Base-by-base conservation (phyloP, 768 basidiomycete genomes). In the Baorangia bicolor region DNA sequence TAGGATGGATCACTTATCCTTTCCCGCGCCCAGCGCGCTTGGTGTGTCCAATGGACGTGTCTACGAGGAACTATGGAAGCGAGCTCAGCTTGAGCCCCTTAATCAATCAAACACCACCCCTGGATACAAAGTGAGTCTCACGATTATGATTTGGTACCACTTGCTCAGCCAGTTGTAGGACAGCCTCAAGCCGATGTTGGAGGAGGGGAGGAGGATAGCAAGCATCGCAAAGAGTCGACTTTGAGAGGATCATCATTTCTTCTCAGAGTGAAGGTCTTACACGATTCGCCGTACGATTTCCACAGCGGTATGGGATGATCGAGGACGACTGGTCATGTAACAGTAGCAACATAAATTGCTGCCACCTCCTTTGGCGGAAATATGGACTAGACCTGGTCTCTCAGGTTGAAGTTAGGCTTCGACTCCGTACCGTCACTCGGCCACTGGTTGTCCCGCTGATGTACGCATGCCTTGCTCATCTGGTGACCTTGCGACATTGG, bases 1-100 rank as follows among this genome's bases (percentile, higher is more conserved):
- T 34, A 4, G 30, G 23, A 9, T n/a, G 33, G 38, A 4, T 33
- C 0, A 28, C 27, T 49, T 16, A 43, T 5, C 14, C 6, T 20
- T 50, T 48, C 38, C n/a, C 18, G 18, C 12, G 20, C 20, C 53
- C 35, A 86, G 86, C 66, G 82, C 84, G 0, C 70, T 89, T 20
- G 87, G 87, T 1, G 81, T 82, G 1, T 76, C 77, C 49, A 77
- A 85, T 60, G 88, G 88, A 2, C 78, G 75, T 13, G 86, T 83
- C 14, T 91, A 90, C 53, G 81, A 90, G 49, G 76, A 78, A n/a
- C 68, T 90, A 11, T 86, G 84, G 81, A 72, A 78, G 34, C 70
- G 79, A 10, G 85, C 77, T 5, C 79, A 85, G 60, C 63, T 65
- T 4, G 85, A 87, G 52, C 87, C 86, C 0, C 64, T 88, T 49